Percentiles rank a stretch among this genome's conserved stretches.
These are phyloP conservation scores for Calamus simplicifolius DNA, from an alignment of 176 grass and related monocot species.

Conservation along the genomic window DNA sequence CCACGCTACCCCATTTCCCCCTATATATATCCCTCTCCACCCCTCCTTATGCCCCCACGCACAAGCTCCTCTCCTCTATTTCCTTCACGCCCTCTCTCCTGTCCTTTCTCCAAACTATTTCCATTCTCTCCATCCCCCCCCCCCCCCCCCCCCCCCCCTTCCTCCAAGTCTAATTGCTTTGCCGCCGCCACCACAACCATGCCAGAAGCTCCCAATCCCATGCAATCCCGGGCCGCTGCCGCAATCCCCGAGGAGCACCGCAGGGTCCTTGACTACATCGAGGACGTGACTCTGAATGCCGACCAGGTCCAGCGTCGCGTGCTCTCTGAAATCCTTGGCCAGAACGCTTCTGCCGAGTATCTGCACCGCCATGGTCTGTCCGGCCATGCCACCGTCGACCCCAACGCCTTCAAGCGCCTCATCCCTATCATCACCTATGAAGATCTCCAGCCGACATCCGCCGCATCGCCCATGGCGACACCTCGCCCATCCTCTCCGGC, in stretches of 20 bases:
- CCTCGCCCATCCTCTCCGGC: slow-evolving; percentile 69
- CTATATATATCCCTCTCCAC: slow-evolving; percentile 44
- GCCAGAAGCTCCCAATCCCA: slow-evolving; percentile 60
- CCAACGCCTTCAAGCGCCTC: slow-evolving; percentile 51
- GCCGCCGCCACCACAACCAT: slow-evolving; percentile 21
- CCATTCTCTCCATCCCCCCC: slow-evolving; percentile 8
- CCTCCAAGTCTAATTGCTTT: not conserved
- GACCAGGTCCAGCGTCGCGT: slow-evolving; percentile 58
- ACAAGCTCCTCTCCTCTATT: not conserved
- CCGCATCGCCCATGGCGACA: slow-evolving; percentile 83
- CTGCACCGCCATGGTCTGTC: slow-evolving; percentile 44
- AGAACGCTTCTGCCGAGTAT: slow-evolving; percentile 81
- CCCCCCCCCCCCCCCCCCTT: not conserved
- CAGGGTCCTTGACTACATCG: slow-evolving; percentile 75
- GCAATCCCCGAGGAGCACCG: slow-evolving; percentile 53
- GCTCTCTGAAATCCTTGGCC: slow-evolving; percentile 60
- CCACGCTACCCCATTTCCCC: slow-evolving; percentile 2
- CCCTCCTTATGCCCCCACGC: slow-evolving; percentile 13
- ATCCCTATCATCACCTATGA: slow-evolving; percentile 87
- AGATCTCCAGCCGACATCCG: slow-evolving; percentile 76
- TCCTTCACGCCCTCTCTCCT: not conserved
- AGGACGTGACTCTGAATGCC: slow-evolving; percentile 71
- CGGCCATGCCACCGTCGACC: slow-evolving; percentile 10
- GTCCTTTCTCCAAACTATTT: slow-evolving; percentile 1
- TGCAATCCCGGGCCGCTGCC: slow-evolving; percentile 16